Conservation (phyloP, 2,329 filamentous ascomycete genomes). For the Monosporascus sp. region DNA sequence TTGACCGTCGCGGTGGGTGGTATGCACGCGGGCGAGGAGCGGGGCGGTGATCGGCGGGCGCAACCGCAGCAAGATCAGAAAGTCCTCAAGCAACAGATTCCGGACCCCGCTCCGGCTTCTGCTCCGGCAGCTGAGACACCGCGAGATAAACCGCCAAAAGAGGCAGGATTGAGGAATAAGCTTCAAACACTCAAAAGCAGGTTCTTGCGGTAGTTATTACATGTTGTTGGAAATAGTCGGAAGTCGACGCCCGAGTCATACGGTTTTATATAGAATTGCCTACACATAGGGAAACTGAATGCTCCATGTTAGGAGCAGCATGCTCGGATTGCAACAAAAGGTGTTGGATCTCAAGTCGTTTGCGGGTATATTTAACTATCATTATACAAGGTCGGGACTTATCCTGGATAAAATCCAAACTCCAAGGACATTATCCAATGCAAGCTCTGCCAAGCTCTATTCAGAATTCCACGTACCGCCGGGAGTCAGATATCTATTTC, state of each 20-base stretch:
- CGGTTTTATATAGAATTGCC: too few species aligned
- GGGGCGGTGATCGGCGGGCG: too few species aligned
- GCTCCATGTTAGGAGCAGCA: too few species aligned
- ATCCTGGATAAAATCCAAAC: neutral
- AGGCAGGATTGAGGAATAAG: neutral
- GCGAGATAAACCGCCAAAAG: neutral
- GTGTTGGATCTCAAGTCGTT: neutral
- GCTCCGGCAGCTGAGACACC: neutral
- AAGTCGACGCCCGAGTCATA: neutral
- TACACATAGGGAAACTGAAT: too few species aligned
- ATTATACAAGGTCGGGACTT: neutral
- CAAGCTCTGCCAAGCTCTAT: neutral
- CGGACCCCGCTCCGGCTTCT: neutral
- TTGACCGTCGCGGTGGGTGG: constrained; percentile 49
- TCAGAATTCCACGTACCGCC: neutral
- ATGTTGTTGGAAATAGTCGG: neutral
- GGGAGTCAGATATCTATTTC: neutral
- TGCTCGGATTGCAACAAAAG: neutral
- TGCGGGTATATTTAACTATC: neutral
- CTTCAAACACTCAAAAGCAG: neutral
- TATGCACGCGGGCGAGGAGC: constrained; percentile 7
- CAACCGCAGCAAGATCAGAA: too few species aligned
- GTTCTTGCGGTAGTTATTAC: neutral
- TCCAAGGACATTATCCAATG: neutral
- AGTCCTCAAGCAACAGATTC: too few species aligned